These are phyloP conservation scores for Fomitopsis serialis DNA, from an alignment of 768 basidiomycete species.

Conservation along the genomic window DNA sequence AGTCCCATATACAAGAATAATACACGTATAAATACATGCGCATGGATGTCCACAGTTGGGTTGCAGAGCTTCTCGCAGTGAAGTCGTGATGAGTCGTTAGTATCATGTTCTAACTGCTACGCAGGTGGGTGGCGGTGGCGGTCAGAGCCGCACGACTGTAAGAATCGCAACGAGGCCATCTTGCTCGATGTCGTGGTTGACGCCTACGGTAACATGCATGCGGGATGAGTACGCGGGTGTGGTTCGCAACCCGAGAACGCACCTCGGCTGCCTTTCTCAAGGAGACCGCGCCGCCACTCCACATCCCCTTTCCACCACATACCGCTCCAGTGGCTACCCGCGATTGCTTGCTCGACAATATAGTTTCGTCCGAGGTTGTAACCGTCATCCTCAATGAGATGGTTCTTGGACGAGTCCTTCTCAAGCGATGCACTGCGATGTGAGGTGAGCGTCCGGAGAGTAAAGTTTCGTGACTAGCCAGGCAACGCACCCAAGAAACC, in stretches of 20 bases:
- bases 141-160: slow-evolving; percentile 50
- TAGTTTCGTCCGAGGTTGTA: slow-evolving; percentile 82
- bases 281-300: slow-evolving; percentile 66
- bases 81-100: neutral
- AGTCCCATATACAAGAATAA: neutral
- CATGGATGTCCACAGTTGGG: neutral
- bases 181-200: slow-evolving; percentile 77
- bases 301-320: slow-evolving; percentile 75
- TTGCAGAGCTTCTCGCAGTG: neutral
- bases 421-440: slow-evolving; percentile 65
- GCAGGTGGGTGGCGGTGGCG: neutral
- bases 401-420: slow-evolving; percentile 57
- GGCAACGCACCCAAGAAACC: slow-evolving; percentile 74
- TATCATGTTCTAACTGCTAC: too few species aligned
- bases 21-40: neutral
- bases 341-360: slow-evolving; percentile 61
- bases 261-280: slow-evolving; percentile 69
- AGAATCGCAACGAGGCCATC: slow-evolving; percentile 80
- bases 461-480: neutral
- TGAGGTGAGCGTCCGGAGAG: neutral
- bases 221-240: neutral
- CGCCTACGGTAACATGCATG: slow-evolving; percentile 38
- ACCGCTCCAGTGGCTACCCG: slow-evolving; percentile 56
- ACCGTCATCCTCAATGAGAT: slow-evolving; percentile 72
- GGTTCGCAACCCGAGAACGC: slow-evolving; percentile 6